These are phyloP conservation scores for Eleusine indica DNA, from an alignment of 176 grass and related monocot species.

Conservation along the genomic window DNA sequence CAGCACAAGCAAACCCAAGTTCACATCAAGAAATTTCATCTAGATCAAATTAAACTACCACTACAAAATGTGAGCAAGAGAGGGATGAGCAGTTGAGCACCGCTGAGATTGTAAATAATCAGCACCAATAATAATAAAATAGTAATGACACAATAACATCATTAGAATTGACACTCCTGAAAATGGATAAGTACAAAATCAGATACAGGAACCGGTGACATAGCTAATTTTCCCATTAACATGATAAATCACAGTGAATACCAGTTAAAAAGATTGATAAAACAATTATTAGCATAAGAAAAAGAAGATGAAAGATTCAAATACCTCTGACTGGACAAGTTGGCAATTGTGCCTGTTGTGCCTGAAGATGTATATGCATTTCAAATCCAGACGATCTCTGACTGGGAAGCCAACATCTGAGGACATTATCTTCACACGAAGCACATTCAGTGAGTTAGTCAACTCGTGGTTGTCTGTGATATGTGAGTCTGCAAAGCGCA, in stretches of 20 bases:
- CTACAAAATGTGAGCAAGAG: background rate
- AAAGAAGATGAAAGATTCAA: background rate
- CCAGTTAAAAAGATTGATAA: no score
- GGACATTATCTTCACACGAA: constrained; percentile 25
- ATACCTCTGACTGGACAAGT: constrained; percentile 15
- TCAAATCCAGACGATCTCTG: constrained; percentile 26
- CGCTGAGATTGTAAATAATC: no score
- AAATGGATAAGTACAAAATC: no score
- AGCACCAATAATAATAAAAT: no score
- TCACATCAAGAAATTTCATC: background rate
- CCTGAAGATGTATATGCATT: constrained; percentile 31
- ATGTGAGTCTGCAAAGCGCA: constrained; percentile 26
- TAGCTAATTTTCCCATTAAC: no score
- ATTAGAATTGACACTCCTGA: no score
- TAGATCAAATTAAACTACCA: background rate
- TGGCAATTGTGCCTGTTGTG: constrained; percentile 30
- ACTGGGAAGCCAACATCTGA: constrained; percentile 28
- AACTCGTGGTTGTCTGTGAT: background rate
- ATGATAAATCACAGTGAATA: no score
- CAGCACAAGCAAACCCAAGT: background rate
- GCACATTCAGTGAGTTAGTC: constrained; percentile 24
- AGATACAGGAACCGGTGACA: no score
- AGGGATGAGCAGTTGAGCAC: no score
- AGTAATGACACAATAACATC: no score
- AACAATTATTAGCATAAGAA: no score